These are phyloP conservation scores for Paecilomyces niveus DNA, from an alignment of 2,329 filamentous ascomycete genomes.

Conservation along the genomic window DNA sequence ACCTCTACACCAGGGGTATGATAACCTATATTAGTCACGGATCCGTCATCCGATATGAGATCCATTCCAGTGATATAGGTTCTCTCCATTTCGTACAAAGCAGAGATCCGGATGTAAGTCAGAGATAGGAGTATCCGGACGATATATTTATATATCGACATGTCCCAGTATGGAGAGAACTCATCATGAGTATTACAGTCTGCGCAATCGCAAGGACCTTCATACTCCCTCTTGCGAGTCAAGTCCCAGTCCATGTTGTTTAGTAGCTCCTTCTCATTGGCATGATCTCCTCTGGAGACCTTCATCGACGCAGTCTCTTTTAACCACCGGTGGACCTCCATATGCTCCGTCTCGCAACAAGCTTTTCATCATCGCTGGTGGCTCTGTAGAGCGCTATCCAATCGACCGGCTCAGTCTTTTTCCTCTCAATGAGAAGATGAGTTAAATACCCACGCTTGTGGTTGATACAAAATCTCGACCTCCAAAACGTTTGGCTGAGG, in stretches of 20 bases:
- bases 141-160: not conserved
- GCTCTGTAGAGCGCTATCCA: not conserved
- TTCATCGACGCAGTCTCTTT: not conserved
- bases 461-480: not conserved
- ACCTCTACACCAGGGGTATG: not conserved
- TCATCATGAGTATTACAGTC: not conserved
- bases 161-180: not conserved
- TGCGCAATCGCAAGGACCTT: not conserved
- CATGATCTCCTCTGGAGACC: not conserved
- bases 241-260: not conserved
- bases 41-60: not conserved
- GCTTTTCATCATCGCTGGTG: not conserved
- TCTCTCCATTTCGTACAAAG: not conserved
- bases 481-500: too few relatives aligned
- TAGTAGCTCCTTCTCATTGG: too few relatives aligned
- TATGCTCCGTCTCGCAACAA: not conserved
- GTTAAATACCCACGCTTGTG: not conserved
- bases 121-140: not conserved
- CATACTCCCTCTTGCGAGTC: not conserved
- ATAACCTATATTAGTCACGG: not conserved
- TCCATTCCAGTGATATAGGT: not conserved
- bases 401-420: not conserved
- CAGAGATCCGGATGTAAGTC: not conserved
- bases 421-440: not conserved
- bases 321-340: not conserved